A percentile compares a stretch with the other conserved stretches of the same genome.
Evolutionary conservation across 495 filamentous ascomycete species (phyloP).

Genomic region (Poronia punctata): DNA sequence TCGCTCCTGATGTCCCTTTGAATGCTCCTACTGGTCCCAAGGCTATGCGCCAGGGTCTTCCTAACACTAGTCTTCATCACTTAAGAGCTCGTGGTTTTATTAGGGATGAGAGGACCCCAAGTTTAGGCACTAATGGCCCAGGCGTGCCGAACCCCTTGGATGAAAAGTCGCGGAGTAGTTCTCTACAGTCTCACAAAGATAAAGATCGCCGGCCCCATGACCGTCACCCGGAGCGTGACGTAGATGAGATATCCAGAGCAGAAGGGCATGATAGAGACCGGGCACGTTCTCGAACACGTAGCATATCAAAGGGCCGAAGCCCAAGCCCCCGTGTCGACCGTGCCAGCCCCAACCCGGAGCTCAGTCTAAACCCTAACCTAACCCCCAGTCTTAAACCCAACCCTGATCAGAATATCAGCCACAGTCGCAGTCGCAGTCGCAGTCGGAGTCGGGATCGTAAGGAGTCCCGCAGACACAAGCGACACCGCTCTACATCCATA

Average conservation of each 20-base stretch:
- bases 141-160: slow-evolving; percentile 25
- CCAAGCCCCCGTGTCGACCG: no score
- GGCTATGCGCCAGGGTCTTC: slow-evolving; percentile 81
- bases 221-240: slow-evolving; percentile 24
- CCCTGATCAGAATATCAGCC: slow-evolving; percentile 12
- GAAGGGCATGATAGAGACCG: slow-evolving; percentile 22
- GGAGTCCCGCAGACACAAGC: slow-evolving; percentile 46
- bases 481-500: slow-evolving; percentile 49
- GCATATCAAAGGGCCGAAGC: slow-evolving; percentile 17
- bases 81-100: slow-evolving; percentile 44
- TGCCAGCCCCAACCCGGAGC: no score
- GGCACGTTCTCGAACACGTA: slow-evolving; percentile 19
- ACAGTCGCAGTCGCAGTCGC: slow-evolving; percentile 29
- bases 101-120: slow-evolving; percentile 29
- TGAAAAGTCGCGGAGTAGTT: slow-evolving; percentile 37
- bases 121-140: slow-evolving; percentile 27
- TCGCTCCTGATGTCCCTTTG: slow-evolving; percentile 40
- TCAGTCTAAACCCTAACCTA: no score
- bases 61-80: slow-evolving; percentile 61
- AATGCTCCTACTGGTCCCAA: slow-evolving; percentile 87
- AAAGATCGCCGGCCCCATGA: slow-evolving; percentile 27
- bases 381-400: no score
- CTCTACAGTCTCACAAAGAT: slow-evolving; percentile 23
- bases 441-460: slow-evolving; percentile 43
- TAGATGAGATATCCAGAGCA: slow-evolving; percentile 21